These are phyloP conservation scores for Lichtheimia ornata DNA, from an alignment of 371 early-diverging fungal genomes.

Conservation along the genomic window DNA sequence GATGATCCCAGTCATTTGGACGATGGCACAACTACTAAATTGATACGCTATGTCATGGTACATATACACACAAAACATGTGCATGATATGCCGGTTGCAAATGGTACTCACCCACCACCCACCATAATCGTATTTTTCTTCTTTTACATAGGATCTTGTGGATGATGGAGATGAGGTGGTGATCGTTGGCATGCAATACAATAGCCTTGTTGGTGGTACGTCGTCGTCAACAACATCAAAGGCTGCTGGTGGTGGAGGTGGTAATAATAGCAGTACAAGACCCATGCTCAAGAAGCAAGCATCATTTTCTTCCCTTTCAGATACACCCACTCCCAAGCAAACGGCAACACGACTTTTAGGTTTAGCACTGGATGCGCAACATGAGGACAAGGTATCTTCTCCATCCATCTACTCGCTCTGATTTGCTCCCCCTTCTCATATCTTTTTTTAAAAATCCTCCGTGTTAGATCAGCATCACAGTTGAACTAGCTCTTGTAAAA, in stretches of 20 bases:
- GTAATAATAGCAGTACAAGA: not conserved
- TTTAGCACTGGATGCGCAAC: constrained; percentile 1
- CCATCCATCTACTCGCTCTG: not conserved
- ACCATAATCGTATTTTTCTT: too few relatives aligned
- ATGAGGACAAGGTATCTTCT: constrained; percentile 9
- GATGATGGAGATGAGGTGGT: constrained; percentile 14
- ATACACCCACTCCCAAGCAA: constrained; percentile 5
- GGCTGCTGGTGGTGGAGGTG: not conserved
- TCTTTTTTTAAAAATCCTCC: too few relatives aligned
- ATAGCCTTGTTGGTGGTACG: not conserved
- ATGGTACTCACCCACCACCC: too few relatives aligned
- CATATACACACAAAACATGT: not conserved
- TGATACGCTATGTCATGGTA: constrained; percentile 15
- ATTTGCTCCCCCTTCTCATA: not conserved
- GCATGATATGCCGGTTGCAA: not conserved
- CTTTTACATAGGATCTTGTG: constrained; percentile 10
- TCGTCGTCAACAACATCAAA: too few relatives aligned
- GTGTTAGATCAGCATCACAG: too few relatives aligned
- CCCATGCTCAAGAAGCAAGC: not conserved
- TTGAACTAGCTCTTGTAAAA: too few relatives aligned
- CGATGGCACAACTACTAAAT: not conserved
- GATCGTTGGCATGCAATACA: constrained; percentile 8
- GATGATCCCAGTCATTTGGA: constrained; percentile 10
- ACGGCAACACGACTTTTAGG: not conserved
- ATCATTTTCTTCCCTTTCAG: constrained; percentile 2